A percentile compares a stretch with the other conserved stretches of the same genome.
These are phyloP conservation scores for Verticillium klebahnii DNA, from an alignment of 2,329 filamentous ascomycete genomes.

Conservation along the genomic window DNA sequence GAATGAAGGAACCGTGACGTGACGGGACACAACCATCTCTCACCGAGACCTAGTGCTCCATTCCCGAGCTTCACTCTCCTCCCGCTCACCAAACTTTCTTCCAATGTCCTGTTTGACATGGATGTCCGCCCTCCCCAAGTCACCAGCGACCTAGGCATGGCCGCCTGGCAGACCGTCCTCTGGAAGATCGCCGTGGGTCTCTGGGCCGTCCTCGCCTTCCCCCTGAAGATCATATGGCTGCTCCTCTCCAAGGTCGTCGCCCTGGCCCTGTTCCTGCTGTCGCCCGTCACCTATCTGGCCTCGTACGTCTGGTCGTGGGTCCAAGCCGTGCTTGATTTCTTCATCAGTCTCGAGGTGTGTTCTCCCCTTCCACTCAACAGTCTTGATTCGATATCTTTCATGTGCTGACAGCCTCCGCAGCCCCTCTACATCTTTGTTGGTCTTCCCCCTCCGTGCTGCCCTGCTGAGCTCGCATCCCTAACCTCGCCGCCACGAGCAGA, in stretches of 20 bases:
- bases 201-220: constrained; percentile 16
- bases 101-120: background rate
- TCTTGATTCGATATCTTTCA: background rate
- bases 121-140: background rate
- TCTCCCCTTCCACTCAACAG: background rate
- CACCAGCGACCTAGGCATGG: background rate
- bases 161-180: background rate
- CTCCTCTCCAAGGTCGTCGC: constrained; percentile 18
- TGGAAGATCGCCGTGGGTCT: background rate
- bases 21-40: background rate
- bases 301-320: constrained; percentile 20
- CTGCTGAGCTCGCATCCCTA: constrained; percentile 19
- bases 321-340: constrained; percentile 18
- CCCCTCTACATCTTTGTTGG: constrained; percentile 39
- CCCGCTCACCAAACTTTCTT: background rate
- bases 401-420: constrained; percentile 16
- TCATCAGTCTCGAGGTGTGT: constrained; percentile 31
- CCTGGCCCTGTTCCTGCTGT: constrained; percentile 18
- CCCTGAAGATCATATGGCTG: constrained; percentile 23
- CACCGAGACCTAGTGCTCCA: background rate
- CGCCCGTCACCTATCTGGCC: constrained; percentile 30
- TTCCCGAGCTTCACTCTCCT: background rate
- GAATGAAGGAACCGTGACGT: background rate
- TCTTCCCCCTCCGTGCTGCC: background rate
- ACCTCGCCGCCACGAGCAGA: constrained; percentile 21